Conservation (phyloP, 83 land plant genomes). For the Thuja plicata region DNA sequence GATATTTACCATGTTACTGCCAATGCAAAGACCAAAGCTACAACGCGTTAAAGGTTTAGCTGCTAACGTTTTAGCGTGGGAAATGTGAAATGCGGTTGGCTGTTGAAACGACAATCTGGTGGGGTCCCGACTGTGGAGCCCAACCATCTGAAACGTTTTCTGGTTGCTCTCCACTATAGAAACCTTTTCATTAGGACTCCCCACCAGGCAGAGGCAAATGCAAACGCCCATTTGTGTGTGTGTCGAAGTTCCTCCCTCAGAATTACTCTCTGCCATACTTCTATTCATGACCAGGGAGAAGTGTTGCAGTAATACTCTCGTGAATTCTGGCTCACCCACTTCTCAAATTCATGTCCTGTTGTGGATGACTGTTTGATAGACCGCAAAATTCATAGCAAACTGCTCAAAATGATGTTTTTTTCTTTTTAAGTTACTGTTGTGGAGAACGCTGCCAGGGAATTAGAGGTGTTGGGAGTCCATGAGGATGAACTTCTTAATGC, state of each 20-base stretch:
- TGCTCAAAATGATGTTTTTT: too few species aligned
- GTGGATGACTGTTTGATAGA: slow-evolving; percentile 69
- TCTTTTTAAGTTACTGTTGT: slow-evolving; percentile 59
- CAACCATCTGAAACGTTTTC: too few species aligned
- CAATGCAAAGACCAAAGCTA: too few species aligned
- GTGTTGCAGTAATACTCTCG: neutral
- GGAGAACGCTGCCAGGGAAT: slow-evolving; percentile 69
- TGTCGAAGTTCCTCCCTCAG: too few species aligned
- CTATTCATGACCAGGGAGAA: neutral
- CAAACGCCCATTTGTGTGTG: neutral
- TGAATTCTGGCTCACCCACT: neutral
- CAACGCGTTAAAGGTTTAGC: too few species aligned
- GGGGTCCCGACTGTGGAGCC: too few species aligned
- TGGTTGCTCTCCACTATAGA: neutral
- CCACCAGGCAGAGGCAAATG: neutral
- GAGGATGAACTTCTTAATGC: slow-evolving; percentile 9
- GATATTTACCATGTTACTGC: too few species aligned
- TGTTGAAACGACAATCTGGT: too few species aligned
- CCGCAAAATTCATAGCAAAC: slow-evolving; percentile 55
- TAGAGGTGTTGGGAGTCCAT: slow-evolving; percentile 68
- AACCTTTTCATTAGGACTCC: neutral
- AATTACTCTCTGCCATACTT: too few species aligned
- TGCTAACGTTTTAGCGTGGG: too few species aligned
- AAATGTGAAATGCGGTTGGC: too few species aligned
- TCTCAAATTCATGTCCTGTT: slow-evolving; percentile 64